Percentiles rank a stretch among this genome's conserved stretches.
These are phyloP conservation scores for Herpetospermum pedunculosum DNA, from an alignment of 306 rosid species.

Conservation along the genomic window DNA sequence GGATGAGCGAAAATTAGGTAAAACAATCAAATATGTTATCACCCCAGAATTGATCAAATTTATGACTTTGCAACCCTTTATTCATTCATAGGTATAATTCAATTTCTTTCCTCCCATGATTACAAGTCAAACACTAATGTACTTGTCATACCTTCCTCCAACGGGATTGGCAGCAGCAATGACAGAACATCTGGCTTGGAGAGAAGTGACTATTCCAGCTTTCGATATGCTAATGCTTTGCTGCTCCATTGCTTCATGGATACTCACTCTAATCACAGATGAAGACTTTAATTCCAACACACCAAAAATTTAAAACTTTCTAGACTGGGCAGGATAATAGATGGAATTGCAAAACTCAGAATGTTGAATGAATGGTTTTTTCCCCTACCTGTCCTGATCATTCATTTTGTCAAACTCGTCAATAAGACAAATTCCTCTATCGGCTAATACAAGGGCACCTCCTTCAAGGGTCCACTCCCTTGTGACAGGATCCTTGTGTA, in stretches of 20 bases:
- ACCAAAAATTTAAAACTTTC: conserved; percentile 1
- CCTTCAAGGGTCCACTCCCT: conserved; percentile 99
- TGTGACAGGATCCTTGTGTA: conserved; percentile 95
- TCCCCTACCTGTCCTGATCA: conserved; percentile 85
- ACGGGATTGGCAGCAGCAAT: conserved; percentile 99
- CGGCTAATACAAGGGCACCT: conserved; percentile 98
- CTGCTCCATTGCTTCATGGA: conserved; percentile 99
- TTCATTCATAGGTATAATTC: background rate
- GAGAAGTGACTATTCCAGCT: conserved; percentile 98
- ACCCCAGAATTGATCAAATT: background rate
- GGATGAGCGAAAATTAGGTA: background rate
- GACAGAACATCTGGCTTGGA: conserved; percentile 96
- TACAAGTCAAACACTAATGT: background rate
- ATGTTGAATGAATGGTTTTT: background rate
- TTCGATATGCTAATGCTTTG: conserved; percentile 98
- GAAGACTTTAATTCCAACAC: background rate
- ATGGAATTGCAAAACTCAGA: background rate
- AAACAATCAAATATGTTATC: background rate
- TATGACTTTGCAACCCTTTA: background rate
- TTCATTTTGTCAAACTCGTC: conserved; percentile 99
- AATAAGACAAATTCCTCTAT: conserved; percentile 92
- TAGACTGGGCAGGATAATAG: background rate
- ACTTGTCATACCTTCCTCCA: conserved; percentile 73
- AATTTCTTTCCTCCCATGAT: background rate
- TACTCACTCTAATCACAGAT: conserved; percentile 74